phyloP scores from a whole-genome alignment of 2,329 filamentous ascomycete species.

The Calonectria henricotiae region DNA sequence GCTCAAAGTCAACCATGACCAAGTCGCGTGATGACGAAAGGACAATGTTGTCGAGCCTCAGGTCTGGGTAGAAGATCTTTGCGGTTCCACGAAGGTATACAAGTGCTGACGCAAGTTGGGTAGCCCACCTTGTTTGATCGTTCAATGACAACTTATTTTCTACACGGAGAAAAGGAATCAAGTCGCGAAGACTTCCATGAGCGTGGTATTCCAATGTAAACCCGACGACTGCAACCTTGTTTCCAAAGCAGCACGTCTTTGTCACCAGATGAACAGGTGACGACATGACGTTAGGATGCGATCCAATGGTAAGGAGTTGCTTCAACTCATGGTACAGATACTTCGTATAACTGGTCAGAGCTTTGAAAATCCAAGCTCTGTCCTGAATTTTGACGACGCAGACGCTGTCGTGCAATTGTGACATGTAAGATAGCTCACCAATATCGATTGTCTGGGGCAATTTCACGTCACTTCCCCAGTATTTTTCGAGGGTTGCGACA shows the following conservation, averaged over 20 bases:
- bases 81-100: slow-evolving; percentile 66
- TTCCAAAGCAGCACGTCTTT: slow-evolving; percentile 71
- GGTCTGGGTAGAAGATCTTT: slow-evolving; percentile 71
- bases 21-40: slow-evolving; percentile 65
- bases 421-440: slow-evolving; percentile 65
- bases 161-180: slow-evolving; percentile 68
- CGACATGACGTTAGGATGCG: slow-evolving; percentile 70
- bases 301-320: slow-evolving; percentile 67
- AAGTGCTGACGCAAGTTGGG: slow-evolving; percentile 69
- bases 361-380: slow-evolving; percentile 71
- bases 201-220: slow-evolving; percentile 72
- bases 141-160: slow-evolving; percentile 62
- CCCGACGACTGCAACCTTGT: slow-evolving; percentile 70
- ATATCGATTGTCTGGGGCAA: slow-evolving; percentile 69
- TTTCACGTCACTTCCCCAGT: slow-evolving; percentile 63
- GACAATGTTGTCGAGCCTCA: slow-evolving; percentile 74
- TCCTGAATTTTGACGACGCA: slow-evolving; percentile 67
- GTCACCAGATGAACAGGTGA: slow-evolving; percentile 70
- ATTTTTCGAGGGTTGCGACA: slow-evolving; percentile 58
- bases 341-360: slow-evolving; percentile 71
- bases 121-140: slow-evolving; percentile 70
- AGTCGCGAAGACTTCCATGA: slow-evolving; percentile 71
- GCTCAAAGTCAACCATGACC: slow-evolving; percentile 76
- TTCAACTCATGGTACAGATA: slow-evolving; percentile 76
- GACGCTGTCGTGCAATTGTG: slow-evolving; percentile 74